These are phyloP conservation scores for Epipyxis sp. DNA, from an alignment of 108 stramenopile species.

Conservation along the genomic window DNA sequence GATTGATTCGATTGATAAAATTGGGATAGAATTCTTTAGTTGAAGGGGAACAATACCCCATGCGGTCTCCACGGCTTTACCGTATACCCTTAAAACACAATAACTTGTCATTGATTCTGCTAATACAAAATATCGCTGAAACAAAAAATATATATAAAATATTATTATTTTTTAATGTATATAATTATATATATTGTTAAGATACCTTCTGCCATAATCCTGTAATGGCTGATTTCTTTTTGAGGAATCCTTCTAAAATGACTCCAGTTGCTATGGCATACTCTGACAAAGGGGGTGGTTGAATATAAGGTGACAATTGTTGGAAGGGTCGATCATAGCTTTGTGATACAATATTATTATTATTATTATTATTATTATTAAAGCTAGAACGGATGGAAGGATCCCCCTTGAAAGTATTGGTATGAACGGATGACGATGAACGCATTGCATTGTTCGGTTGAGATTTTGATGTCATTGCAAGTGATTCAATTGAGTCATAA, in stretches of 20 bases:
- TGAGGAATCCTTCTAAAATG: not conserved
- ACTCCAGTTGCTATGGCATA: not conserved
- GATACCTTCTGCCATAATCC: not conserved
- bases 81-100: not conserved
- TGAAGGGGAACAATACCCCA: conserved; percentile 11
- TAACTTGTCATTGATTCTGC: not conserved
- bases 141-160: not conserved
- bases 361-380: too few species aligned
- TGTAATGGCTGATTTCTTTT: not conserved
- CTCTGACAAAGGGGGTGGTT: not conserved
- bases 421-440: too few species aligned
- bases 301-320: not conserved
- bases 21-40: not conserved
- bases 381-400: too few species aligned
- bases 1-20: not conserved
- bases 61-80: not conserved
- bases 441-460: too few species aligned
- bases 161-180: too few species aligned
- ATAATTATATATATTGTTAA: too few species aligned
- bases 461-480: too few species aligned
- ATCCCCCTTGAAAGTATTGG: too few species aligned
- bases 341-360: too few species aligned
- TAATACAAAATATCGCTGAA: not conserved
- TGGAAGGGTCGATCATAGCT: too few species aligned
- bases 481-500: too few species aligned